phyloP scores from a whole-genome alignment of 345 rosid species.

The Hirschfeldia incana region DNA sequence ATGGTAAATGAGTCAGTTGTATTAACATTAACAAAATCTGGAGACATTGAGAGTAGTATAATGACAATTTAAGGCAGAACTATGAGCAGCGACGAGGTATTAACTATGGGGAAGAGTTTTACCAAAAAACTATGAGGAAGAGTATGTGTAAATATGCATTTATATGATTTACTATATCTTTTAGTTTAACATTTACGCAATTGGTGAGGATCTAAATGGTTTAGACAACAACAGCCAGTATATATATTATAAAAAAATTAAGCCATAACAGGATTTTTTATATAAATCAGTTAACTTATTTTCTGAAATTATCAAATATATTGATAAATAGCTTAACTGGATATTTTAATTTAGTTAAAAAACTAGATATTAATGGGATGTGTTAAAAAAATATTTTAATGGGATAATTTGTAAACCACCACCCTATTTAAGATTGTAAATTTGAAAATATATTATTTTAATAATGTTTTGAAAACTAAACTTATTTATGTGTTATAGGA shows the following conservation, averaged over 20 bases:
- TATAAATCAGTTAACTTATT: background rate
- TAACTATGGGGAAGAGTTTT: background rate
- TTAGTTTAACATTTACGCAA: background rate
- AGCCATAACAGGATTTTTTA: background rate
- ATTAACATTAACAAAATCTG: constrained; percentile 14
- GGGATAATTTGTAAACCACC: no score
- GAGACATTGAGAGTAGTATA: background rate
- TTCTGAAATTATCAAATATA: no score
- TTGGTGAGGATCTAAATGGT: background rate
- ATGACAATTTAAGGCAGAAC: background rate
- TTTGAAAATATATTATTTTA: no score
- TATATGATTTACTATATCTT: background rate
- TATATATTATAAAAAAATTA: background rate
- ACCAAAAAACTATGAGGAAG: background rate
- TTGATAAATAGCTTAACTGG: no score
- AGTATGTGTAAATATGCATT: background rate
- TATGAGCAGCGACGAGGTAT: background rate
- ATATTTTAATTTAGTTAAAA: no score
- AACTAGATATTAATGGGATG: no score
- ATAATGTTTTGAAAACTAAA: no score
- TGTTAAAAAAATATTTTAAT: no score
- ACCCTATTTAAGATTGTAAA: no score
- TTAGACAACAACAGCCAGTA: background rate
- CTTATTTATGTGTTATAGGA: no score
- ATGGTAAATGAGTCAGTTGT: background rate